Evolutionary conservation across 805 yeast genomes (phyloP), one percentile per base, ranked within the genome.

Genomic region (Wickerhamiella sergipiensis): DNA sequence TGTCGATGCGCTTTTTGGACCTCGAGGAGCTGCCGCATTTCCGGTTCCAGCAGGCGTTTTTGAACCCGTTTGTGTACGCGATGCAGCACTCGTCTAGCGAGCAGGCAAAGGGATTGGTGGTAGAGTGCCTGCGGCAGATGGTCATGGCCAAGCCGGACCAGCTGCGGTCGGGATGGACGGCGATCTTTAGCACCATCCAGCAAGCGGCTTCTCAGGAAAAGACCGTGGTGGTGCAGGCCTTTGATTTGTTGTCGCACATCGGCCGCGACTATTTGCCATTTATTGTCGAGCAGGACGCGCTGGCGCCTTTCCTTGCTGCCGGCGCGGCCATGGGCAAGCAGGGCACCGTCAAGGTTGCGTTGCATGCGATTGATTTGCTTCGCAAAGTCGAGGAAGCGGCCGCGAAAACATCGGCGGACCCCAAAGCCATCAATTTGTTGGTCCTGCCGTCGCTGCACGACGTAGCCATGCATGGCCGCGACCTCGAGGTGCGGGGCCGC

Each of bases 21-120:
- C 78, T 92, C 55, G 97, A 92, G 52, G 99, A 92, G 66, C 76
- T 92, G 65, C 77, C 97, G 0, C 95, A 95, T 61, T 92, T 92
- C 74, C 88, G 85, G 65, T 92, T 92, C 70, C 98, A 92, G 66
- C 83, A 83, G 59, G 97, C 90, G 63, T 94, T 92, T 61, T 74
- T 92, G 64, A 79, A 81, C 61, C 98, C 98, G 1, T 92, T 89
- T 67, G 86, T 83, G 57, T 81, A 81, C 62, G 81, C 88, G 21
- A 74, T 92, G 59, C 67, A 71, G 50, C 78, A 86, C 62, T 84
- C 85, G 55, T 73, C 73, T 13, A 79, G 82, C 29, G 64, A 74
- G 9, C 83, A 81, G 49, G 90, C 88, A 24, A 85, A 83, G 62
- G 92, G 85, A 51, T 80, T 90, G 88, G 88, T 86, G 8, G 71